These are phyloP conservation scores for Epicoccum sorghinum DNA, from an alignment of 2,329 filamentous ascomycete genomes.

Conservation along the genomic window DNA sequence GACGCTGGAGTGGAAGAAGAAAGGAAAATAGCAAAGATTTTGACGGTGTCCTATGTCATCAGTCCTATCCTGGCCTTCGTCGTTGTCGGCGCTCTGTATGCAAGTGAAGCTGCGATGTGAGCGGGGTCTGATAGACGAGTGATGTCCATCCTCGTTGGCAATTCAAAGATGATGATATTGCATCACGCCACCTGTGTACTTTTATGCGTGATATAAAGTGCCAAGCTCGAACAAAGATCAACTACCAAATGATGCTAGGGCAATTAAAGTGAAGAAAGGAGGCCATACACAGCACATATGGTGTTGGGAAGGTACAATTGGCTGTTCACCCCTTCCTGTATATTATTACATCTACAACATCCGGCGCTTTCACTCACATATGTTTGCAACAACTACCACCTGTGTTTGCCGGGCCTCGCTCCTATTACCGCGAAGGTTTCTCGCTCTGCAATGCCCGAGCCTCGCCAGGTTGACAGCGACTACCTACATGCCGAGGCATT, in stretches of 20 bases:
- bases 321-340: not conserved
- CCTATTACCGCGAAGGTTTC: not conserved
- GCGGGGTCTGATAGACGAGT: not conserved
- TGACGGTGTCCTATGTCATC: constrained; percentile 47
- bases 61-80: constrained; percentile 40
- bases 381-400: not conserved
- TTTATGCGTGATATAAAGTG: not conserved
- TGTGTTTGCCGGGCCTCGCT: not conserved
- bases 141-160: not conserved
- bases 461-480: not conserved
- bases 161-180: not conserved
- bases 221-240: no score
- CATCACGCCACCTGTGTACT: not conserved
- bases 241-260: no score
- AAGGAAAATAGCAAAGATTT: constrained; percentile 58
- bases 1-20: constrained; percentile 53
- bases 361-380: not conserved
- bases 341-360: not conserved
- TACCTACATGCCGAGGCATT: constrained; percentile 20
- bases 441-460: not conserved
- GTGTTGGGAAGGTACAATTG: no score
- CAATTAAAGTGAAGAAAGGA: no score
- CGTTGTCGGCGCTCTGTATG: constrained; percentile 39
- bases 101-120: constrained; percentile 33
- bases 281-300: no score